Percentiles rank a stretch among this genome's conserved stretches.
These are phyloP conservation scores for Serendipita indica DNA, from an alignment of 768 basidiomycete genomes.

Conservation along the genomic window DNA sequence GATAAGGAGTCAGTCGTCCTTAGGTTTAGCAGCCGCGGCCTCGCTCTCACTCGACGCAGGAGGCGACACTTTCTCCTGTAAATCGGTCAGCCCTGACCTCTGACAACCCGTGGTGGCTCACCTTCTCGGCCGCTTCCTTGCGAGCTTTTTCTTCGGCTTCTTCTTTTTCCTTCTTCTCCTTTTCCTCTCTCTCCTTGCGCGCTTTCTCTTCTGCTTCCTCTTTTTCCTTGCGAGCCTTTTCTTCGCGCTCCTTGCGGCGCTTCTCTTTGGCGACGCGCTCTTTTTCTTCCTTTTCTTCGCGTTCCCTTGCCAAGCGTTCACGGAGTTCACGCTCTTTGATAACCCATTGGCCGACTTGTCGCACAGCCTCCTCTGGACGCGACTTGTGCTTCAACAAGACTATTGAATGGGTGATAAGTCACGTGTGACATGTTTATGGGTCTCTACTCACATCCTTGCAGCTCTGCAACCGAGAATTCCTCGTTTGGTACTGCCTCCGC, in stretches of 20 bases:
- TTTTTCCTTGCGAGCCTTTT: constrained; percentile 37
- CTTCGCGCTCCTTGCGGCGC: constrained; percentile 39
- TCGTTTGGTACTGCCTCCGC: constrained; percentile 72
- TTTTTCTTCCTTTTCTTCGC: constrained; percentile 47
- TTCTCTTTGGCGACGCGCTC: constrained; percentile 44
- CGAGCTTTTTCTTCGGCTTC: constrained; percentile 14
- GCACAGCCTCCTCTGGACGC: constrained; percentile 59
- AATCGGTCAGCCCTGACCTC: background rate
- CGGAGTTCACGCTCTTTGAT: constrained; percentile 56
- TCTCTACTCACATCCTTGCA: constrained; percentile 69
- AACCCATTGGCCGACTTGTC: constrained; percentile 57
- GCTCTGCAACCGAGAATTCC: constrained; percentile 76
- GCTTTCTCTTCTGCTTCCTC: constrained; percentile 21
- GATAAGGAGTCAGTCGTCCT: background rate
- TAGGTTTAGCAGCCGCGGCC: no score
- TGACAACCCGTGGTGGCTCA: no score
- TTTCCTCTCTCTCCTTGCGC: constrained; percentile 14
- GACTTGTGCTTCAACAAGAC: constrained; percentile 77
- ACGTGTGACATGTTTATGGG: constrained; percentile 13
- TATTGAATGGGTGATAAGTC: constrained; percentile 21
- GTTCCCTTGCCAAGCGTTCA: constrained; percentile 58
- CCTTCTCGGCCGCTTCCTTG: constrained; percentile 18
- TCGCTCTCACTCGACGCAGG: no score
- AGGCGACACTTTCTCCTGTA: background rate
- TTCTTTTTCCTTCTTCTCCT: constrained; percentile 17